phyloP scores from a whole-genome alignment of 345 rosid genomes.

The Zanthoxylum bungeanum region DNA sequence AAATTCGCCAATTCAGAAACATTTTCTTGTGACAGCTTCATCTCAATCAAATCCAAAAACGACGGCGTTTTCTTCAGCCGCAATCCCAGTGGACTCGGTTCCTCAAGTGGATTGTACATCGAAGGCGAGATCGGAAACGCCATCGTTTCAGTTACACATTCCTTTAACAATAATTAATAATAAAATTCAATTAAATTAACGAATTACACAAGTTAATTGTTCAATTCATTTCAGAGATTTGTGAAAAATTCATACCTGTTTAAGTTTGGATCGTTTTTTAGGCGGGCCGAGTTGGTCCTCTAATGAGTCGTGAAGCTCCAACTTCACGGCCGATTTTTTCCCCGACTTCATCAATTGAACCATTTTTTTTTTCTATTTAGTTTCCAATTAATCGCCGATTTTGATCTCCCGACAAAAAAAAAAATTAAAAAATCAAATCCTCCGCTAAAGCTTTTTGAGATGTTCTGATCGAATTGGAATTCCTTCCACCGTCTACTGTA shows the following conservation, averaged over 20 bases:
- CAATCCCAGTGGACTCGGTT: constrained; percentile 70
- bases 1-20: constrained; percentile 15
- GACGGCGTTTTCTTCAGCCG: constrained; percentile 63
- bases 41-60: constrained; percentile 59
- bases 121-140: constrained; percentile 17
- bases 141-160: constrained; percentile 2
- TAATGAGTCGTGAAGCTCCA: constrained; percentile 34
- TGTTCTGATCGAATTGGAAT: constrained; percentile 2
- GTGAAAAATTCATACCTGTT: constrained; percentile 27
- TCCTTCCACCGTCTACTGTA: not conserved
- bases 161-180: not conserved
- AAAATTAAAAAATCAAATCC: too few relatives aligned
- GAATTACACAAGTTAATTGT: not conserved
- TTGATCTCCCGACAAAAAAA: not conserved
- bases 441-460: not conserved
- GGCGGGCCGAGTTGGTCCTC: constrained; percentile 31
- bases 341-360: constrained; percentile 44
- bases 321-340: constrained; percentile 28
- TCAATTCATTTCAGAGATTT: not conserved
- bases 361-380: constrained; percentile 20
- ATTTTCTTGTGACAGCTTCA: constrained; percentile 50
- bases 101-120: constrained; percentile 46
- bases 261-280: constrained; percentile 38
- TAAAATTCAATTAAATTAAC: not conserved
- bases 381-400: not conserved